Evolutionary conservation across 768 basidiomycete species (phyloP).

Genomic region (Sporobolomyces roseus): DNA sequence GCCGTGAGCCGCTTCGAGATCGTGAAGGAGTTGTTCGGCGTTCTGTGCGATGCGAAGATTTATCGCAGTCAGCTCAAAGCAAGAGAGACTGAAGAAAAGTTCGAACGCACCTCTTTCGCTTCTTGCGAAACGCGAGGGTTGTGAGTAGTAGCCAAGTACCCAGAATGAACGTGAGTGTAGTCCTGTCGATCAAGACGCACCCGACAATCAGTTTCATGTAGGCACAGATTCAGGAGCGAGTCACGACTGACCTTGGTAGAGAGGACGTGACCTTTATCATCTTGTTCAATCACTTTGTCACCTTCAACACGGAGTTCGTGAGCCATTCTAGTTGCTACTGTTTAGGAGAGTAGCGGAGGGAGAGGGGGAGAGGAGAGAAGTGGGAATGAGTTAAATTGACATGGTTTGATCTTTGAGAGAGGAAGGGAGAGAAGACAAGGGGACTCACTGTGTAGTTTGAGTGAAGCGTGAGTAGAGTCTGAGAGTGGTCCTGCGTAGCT

Average conservation of each 20-base stretch:
- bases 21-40: constrained; percentile 15
- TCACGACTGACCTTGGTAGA: constrained; percentile 5
- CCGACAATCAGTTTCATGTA: too few relatives aligned
- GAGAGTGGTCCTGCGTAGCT: background rate
- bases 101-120: constrained; percentile 7
- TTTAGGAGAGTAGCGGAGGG: background rate
- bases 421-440: too few relatives aligned
- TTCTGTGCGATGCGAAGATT: background rate
- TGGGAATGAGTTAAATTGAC: background rate
- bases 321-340: constrained; percentile 4
- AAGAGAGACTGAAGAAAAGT: background rate
- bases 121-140: constrained; percentile 14
- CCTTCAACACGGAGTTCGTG: constrained; percentile 27
- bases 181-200: background rate
- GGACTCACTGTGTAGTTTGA: too few relatives aligned
- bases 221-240: background rate
- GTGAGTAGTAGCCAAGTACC: constrained; percentile 18
- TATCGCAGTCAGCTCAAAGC: background rate
- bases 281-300: constrained; percentile 19
- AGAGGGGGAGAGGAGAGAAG: background rate
- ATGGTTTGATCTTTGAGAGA: too few relatives aligned
- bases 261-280: constrained; percentile 17
- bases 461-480: too few relatives aligned
- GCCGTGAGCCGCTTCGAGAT: constrained; percentile 24
- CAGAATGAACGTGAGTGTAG: constrained; percentile 17